phyloP scores from a whole-genome alignment of 768 basidiomycete species.

The Leucocoprinus birnbaumii region DNA sequence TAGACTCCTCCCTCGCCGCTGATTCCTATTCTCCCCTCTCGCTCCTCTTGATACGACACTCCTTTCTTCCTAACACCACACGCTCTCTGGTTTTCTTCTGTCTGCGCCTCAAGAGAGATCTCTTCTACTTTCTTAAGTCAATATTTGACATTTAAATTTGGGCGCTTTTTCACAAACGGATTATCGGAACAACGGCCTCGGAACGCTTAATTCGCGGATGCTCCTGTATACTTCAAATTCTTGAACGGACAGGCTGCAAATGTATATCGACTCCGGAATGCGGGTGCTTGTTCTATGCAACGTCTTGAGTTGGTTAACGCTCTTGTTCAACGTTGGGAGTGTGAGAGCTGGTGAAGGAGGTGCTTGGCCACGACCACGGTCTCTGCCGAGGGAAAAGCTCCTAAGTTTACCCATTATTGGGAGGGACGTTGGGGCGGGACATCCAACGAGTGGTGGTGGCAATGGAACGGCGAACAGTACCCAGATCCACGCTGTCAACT shows the following conservation, averaged over 20 bases:
- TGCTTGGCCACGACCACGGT: background rate
- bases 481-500: constrained; percentile 13
- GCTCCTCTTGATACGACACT: background rate
- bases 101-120: background rate
- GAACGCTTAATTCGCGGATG: constrained; percentile 2
- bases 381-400: constrained; percentile 6
- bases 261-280: background rate
- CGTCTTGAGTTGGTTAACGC: background rate
- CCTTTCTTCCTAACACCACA: background rate
- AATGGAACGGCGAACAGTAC: constrained; percentile 1
- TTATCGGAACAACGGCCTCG: background rate
- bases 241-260: background rate
- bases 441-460: background rate
- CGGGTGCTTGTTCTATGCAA: background rate
- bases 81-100: background rate
- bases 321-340: background rate
- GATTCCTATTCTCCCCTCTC: background rate
- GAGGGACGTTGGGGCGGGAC: background rate
- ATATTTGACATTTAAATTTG: too few species aligned
- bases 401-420: constrained; percentile 1
- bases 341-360: background rate
- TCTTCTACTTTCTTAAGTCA: background rate
- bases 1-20: background rate
- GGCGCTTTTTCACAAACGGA: too few species aligned
- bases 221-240: background rate